Base-by-base conservation (phyloP, 768 basidiomycete species). In the Termitomyces sp. region DNA sequence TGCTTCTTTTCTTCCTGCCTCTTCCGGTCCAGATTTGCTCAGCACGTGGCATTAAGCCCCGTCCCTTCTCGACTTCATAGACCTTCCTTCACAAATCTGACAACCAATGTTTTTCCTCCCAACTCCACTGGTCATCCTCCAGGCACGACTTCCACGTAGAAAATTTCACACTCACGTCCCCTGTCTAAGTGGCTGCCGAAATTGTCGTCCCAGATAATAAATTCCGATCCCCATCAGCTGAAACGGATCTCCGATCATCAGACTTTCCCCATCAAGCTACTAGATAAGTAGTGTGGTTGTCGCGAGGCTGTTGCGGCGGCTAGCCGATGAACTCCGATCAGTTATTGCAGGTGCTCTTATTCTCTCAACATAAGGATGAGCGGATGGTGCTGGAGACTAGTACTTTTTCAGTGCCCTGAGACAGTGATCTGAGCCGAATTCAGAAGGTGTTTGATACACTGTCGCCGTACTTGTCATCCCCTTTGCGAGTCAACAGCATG, bases 301-400 rank as follows among this genome's bases (percentile, higher is more conserved):
- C 51, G 55, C 53, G 55, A 59, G 45, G 48, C 37, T 20, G 48
- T 58, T 55, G 59, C 60, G 63, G 59, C 58, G 58, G 51, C 55
- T 57, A 54, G 58, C 57, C 30, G 41, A 45, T 45, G 27, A 58
- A 56, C 41, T 63, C 63, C 63, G 63, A 64, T 64, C 63, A 64
- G 12, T 34, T 46, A 47, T 58, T 58, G 53, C 54, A 50, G 55
- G 54, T 59, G 54, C 57, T 56, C 55, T 24, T 33, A 16, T 41
- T n/a, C 37, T 63, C 48, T 31, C 60, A 55, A 47, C 46, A 53
- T 52, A 42, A 41, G 48, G 36, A 46, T 60, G 39, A 51, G 51
- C 41, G 42, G 22, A 20, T 44, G 18, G 24, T 36, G 48, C 34
- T 48, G 15, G 18, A 39, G 52, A 39, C 58, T 61, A 54, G 57